Conservation (phyloP, 2,329 filamentous ascomycete genomes). For the Pyrenophora seminiperda region DNA sequence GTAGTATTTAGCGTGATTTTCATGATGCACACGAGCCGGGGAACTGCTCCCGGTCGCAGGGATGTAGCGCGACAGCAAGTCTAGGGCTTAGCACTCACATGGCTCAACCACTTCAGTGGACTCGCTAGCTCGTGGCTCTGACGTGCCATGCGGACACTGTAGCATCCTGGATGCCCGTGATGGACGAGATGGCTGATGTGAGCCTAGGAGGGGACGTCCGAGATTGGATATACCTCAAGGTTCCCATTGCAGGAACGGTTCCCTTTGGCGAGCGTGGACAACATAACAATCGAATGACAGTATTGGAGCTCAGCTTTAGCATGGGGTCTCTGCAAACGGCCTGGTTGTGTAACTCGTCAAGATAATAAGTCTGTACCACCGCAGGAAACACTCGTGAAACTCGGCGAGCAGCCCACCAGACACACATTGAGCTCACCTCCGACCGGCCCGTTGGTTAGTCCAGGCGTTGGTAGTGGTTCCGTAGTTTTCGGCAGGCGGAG, state of each 20-base stretch:
- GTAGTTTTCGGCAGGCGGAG: background rate
- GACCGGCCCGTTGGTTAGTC: slow-evolving; percentile 6
- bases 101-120: slow-evolving; percentile 16
- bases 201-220: background rate
- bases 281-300: slow-evolving; percentile 4
- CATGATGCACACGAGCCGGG: slow-evolving; percentile 19
- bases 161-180: slow-evolving; percentile 5
- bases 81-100: slow-evolving; percentile 17
- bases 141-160: slow-evolving; percentile 5
- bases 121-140: slow-evolving; percentile 15
- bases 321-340: background rate
- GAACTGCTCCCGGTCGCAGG: slow-evolving; percentile 21
- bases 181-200: slow-evolving; percentile 8
- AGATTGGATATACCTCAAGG: slow-evolving; percentile 2
- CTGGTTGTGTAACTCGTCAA: slow-evolving; percentile 7
- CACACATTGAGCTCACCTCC: background rate
- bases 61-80: slow-evolving; percentile 6
- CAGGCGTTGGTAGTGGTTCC: slow-evolving; percentile 3
- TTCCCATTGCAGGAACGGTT: background rate
- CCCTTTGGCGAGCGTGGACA: background rate
- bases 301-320: slow-evolving; percentile 2
- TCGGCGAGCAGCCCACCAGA: background rate
- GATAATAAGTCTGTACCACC: slow-evolving; percentile 8
- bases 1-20: slow-evolving; percentile 16
- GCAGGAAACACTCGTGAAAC: slow-evolving; percentile 16